Evolutionary conservation across 306 rosid species (phyloP), one percentile per base, ranked within the genome.

Genomic region (Styphnolobium japonicum): DNA sequence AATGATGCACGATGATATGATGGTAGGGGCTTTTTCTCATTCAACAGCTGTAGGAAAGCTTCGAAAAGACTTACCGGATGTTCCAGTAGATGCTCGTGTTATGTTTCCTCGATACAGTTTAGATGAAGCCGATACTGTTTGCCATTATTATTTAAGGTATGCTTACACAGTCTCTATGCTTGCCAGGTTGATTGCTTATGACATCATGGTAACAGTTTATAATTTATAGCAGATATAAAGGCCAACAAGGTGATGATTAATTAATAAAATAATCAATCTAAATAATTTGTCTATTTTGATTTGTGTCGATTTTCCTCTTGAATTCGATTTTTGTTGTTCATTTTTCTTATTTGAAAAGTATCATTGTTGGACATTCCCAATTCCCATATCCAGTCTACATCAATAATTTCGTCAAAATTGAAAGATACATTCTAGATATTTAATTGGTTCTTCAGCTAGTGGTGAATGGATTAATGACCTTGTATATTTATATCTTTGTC

Each of bases 1-100:
- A 66, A 93, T 95, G 99, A 82, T 34, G 87, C 90, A 95, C 67
- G 73, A 93, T 81, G 96, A 88, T 80, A 91, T 95, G 98, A 92
- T 95, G 98, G 97, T 93, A 55, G 99, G 99, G 39, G 99, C 96
- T 10, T 92, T 95, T 84, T 93, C 97, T 78, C 99, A 93, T 83
- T 95, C 99, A 49, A 95, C 99, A 16, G 98, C 98, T 1, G 96
- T 95, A 65, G 99, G 99, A 75, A 95, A 95, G 89, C 89, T 95
- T 79, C 90, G 98, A 7, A 78, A 87, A 85, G 92, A 93, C 80
- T 89, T 95, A 82, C 99, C 99, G 0, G 94, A 93, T 85, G 98
- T 95, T 80, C 98, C 99, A 3, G 85, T 10, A 46, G 87, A 89
- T 84, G 93, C 98, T 36, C 98, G 96, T 56, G 77, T 90, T 78